phyloP scores from a whole-genome alignment of 192 early-diverging fungal genomes.

The Coemansia sp. region DNA sequence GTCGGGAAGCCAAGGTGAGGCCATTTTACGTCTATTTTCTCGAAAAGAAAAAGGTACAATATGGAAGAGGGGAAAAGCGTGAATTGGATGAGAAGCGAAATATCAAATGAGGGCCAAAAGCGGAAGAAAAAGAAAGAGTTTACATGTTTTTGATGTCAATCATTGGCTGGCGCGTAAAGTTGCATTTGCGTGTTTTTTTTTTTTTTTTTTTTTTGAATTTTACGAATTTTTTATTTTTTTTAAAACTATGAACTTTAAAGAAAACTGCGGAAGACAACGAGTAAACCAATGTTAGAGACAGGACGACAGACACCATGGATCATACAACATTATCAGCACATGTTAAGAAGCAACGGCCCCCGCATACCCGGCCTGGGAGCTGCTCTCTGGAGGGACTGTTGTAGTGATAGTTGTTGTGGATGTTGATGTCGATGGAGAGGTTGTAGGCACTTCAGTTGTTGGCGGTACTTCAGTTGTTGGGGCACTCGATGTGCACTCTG shows the following conservation, averaged over 20 bases:
- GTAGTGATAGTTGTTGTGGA: conserved; percentile 44
- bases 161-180: too few species aligned
- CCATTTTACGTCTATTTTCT: conserved; percentile 13
- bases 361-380: background rate
- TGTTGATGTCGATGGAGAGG: conserved; percentile 13
- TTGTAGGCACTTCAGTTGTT: background rate
- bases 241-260: background rate
- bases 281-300: background rate
- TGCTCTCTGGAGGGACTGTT: conserved; percentile 21
- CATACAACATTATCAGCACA: background rate
- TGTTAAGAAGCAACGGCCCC: background rate
- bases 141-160: too few species aligned
- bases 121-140: background rate
- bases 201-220: background rate
- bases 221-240: background rate
- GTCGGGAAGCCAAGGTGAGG: conserved; percentile 58
- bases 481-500: background rate
- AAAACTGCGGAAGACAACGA: background rate
- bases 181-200: too few species aligned
- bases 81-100: background rate
- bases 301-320: background rate
- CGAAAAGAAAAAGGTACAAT: background rate
- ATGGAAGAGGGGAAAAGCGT: background rate
- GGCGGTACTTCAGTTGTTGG: conserved; percentile 8
- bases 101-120: background rate